Conservation (phyloP, 1,284 basidiomycete genomes). For the Vanrija pseudolonga region DNA sequence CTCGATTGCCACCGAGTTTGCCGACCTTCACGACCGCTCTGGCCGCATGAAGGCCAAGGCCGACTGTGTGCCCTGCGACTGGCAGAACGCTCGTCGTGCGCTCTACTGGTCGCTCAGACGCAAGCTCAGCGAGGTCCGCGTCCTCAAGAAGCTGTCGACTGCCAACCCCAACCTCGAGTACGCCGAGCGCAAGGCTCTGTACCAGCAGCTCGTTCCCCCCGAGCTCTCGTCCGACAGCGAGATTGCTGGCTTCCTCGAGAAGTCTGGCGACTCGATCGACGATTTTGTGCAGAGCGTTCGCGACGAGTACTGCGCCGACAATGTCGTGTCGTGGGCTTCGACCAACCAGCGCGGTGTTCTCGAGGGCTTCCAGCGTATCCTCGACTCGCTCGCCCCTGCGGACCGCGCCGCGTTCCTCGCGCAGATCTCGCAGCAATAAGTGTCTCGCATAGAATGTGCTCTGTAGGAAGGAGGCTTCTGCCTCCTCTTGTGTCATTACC, state of each 20-base stretch:
- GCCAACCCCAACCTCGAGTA: constrained; percentile 48
- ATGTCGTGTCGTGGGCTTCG: constrained; percentile 38
- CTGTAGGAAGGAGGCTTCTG: not conserved
- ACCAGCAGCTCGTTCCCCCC: constrained; percentile 38
- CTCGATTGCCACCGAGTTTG: constrained; percentile 89
- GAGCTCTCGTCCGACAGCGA: constrained; percentile 39
- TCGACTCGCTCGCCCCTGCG: constrained; percentile 65
- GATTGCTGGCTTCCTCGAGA: constrained; percentile 48
- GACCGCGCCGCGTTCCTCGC: constrained; percentile 63
- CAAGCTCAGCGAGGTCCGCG: constrained; percentile 52
- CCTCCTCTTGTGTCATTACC: not conserved
- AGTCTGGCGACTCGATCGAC: constrained; percentile 35
- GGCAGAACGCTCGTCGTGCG: constrained; percentile 83
- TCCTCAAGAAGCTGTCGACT: constrained; percentile 46
- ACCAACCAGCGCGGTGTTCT: constrained; percentile 45
- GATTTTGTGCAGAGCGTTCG: constrained; percentile 33
- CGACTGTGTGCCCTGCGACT: constrained; percentile 74
- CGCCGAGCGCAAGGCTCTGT: constrained; percentile 40
- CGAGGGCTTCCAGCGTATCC: constrained; percentile 41
- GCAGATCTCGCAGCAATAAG: constrained; percentile 20
- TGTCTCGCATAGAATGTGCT: not conserved
- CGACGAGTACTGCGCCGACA: constrained; percentile 42
- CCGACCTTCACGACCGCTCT: constrained; percentile 86
- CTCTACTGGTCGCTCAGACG: constrained; percentile 93
- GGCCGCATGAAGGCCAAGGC: constrained; percentile 99